Evolutionary conservation across 2,329 filamentous ascomycete genomes (phyloP).

Genomic region (Fusarium sp.): DNA sequence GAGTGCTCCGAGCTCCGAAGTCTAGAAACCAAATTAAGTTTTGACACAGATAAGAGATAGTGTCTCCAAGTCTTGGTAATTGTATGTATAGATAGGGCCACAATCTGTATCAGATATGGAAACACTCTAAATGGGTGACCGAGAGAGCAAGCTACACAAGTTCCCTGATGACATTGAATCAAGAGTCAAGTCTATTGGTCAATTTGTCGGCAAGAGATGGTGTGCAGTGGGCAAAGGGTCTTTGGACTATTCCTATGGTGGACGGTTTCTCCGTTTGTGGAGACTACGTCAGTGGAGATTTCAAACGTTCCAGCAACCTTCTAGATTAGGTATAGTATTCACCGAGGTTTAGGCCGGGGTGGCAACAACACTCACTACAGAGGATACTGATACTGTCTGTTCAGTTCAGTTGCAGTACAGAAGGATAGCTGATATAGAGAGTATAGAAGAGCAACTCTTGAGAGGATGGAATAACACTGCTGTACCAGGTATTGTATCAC

Average conservation of each 20-base stretch:
- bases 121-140: background rate
- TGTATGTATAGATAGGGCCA: background rate
- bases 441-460: rapidly evolving
- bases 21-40: background rate
- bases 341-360: constrained; percentile 41
- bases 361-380: constrained; percentile 4
- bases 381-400: background rate
- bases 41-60: background rate
- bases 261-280: constrained; percentile 29
- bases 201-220: background rate
- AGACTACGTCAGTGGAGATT: constrained; percentile 28
- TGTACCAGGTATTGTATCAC: background rate
- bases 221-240: constrained; percentile 1
- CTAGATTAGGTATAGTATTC: constrained; percentile 41
- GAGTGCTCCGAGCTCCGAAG: background rate
- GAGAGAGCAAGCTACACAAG: constrained; percentile 21
- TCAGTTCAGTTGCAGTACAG: too few relatives aligned
- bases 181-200: background rate
- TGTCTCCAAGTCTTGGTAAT: too few relatives aligned
- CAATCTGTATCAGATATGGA: background rate
- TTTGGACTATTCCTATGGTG: constrained; percentile 4
- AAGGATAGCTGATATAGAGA: too few relatives aligned
- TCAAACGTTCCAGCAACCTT: constrained; percentile 48
- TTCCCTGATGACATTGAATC: constrained; percentile 5
- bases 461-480: too few relatives aligned